phyloP scores from a whole-genome alignment of 768 basidiomycete species.

The Rhizopogon vulgaris region DNA sequence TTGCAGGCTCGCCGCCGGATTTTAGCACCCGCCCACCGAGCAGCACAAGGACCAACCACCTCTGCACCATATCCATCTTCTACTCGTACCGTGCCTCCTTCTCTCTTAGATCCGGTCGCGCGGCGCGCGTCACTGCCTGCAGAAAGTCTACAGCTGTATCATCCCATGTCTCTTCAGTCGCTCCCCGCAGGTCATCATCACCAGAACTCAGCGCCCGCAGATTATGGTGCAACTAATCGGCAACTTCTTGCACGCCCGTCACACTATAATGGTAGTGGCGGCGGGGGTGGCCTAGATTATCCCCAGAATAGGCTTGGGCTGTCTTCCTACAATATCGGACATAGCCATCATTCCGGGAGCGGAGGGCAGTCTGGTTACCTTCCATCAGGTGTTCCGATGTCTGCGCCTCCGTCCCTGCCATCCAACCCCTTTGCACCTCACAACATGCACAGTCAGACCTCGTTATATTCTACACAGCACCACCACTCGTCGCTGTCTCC shows the following conservation, averaged over 20 bases:
- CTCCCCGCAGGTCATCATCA: conserved; percentile 27
- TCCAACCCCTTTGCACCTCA: conserved; percentile 29
- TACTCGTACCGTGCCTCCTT: conserved; percentile 25
- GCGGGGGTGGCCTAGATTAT: conserved; percentile 16
- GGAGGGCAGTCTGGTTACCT: conserved; percentile 22
- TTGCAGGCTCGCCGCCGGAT: conserved; percentile 73
- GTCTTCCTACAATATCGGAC: conserved; percentile 29
- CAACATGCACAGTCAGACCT: conserved; percentile 17
- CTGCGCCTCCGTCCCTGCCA: conserved; percentile 45
- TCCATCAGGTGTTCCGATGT: conserved; percentile 40
- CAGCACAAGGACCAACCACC: conserved; percentile 71
- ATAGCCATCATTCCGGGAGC: conserved; percentile 38
- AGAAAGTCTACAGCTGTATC: conserved; percentile 69
- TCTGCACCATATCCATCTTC: conserved; percentile 62
- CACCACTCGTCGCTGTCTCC: conserved; percentile 23
- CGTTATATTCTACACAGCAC: conserved; percentile 26
- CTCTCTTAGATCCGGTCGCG: conserved; percentile 31
- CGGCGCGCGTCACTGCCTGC: conserved; percentile 65
- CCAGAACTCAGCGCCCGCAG: conserved; percentile 26
- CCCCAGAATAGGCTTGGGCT: conserved; percentile 32
- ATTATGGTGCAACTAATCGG: conserved; percentile 38
- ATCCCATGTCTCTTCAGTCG: conserved; percentile 73
- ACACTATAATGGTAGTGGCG: conserved; percentile 19
- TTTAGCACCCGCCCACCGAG: conserved; percentile 74
- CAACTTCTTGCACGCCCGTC: conserved; percentile 37